Evolutionary conservation across 2,329 filamentous ascomycete genomes (phyloP), one percentile per base, ranked within the genome.

Genomic region (Sphaerulina vaccinii): DNA sequence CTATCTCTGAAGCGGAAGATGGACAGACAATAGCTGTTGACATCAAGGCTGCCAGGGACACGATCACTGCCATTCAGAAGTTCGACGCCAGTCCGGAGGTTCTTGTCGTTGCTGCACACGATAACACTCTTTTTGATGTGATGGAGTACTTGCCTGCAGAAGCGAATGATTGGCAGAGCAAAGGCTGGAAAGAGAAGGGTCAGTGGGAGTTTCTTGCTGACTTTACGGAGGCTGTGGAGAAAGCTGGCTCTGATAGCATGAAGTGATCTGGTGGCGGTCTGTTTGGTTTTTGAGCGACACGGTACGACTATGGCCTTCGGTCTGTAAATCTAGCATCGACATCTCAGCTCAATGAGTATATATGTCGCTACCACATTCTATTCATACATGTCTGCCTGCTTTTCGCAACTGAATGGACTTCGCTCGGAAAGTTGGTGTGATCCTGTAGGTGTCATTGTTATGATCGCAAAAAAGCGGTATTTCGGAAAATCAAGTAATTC

Each of bases 41-140:
- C 23, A 33, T 49, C 9, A 22, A 51, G 18, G 52, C 46, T 19
- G 51, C 55, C 36, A 24, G 47, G 32, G 50, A 52, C 11, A 55
- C 54, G 15, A 44, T 62, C n/a, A 13, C 27, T 5, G 57, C 59
- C 18, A 44, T 52, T 1, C 56, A 58, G 35, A 49, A 51, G 9
- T 46, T 62, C 7, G 60, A 59, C 44, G 54, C 48, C 5, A 41
- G 52, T 41, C 38, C 42, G 22, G 48, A 53, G 33, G 54, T 61
- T 6, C 49, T 62, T n/a, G 57, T 53, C 1, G 23, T 62, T 19
- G 46, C 60, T 38, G 58, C 56, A 18, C 59, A 62, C 27, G 59
- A 62, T 29, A 56, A 54, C 51, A 62, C 41, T 32, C 35, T 60
- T 49, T 56, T 57, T 39, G 54, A 53, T 36, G 49, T 60, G 13